Base-by-base conservation (phyloP, 2,329 filamentous ascomycete species). In the Leptoxyphium fumago region DNA sequence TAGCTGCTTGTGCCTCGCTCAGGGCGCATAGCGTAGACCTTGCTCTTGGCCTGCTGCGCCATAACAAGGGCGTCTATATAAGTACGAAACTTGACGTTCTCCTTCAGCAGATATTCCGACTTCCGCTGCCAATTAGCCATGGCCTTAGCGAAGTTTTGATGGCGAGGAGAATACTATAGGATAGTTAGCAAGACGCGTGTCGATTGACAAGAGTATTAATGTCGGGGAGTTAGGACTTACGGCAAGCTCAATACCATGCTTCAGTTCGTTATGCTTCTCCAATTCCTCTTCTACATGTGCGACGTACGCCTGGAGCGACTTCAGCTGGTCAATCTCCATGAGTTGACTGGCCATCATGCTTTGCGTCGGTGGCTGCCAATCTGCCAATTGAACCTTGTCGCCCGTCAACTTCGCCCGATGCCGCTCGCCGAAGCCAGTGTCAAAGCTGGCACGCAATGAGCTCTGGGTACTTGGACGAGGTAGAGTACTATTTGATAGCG, bases 111-210 rank as follows among this genome's bases (percentile, higher is more conserved):
- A 60, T 96, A 94, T 28, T 84, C 81, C 45, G 85, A 93, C 68
- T 96, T 96, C 58, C 83, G 80, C 69, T 98, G 88, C 89, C 91
- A 98, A 63, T 98, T 98, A 15, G 80, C 74, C 83, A 96, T 89
- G 13, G 89, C 86, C 63, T 83, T 88, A 49, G 69, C 70, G 13
- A 80, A 76, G 56, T 96, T 96, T 32, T 77, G 73, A 48, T 89
- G 82, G 28, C 87, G 77, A 2, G 86, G 83, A 11, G 85, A 87
- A 60, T 93, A 96, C 73, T 76, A 49, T 17, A 41, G 10, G 13
- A 17, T 26, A 7, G 21, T 26, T 26, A 26, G 21, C 21, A 26
- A 4, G 21, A 26, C 11, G 32, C 26, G 43, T 52, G 26, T 41
- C 42, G 26, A 13, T 30, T n/a, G 15, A 38, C 18, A 3, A n/a